Percentiles rank a stretch among this genome's conserved stretches.
Evolutionary conservation across 1,284 basidiomycete genomes (phyloP).

Genomic region (Mycena citricolor): DNA sequence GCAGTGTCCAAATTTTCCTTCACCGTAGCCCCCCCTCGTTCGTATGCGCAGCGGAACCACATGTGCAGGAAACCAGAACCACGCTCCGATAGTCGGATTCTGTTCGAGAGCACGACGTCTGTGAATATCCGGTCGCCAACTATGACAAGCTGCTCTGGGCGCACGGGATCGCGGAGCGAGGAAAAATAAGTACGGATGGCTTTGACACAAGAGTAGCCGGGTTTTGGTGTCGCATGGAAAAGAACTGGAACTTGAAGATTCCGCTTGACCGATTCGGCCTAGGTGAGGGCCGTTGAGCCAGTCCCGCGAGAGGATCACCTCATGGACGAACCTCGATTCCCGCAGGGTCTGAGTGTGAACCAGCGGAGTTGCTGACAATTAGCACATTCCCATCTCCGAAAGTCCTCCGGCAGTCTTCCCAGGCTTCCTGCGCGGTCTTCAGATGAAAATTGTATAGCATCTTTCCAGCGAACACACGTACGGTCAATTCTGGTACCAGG

Average conservation of each 20-base stretch:
- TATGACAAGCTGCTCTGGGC: slow-evolving; percentile 67
- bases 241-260: slow-evolving; percentile 83
- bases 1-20: slow-evolving; percentile 10
- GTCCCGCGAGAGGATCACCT: not conserved
- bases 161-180: slow-evolving; percentile 50
- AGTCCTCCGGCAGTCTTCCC: slow-evolving; percentile 68
- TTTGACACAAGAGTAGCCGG: slow-evolving; percentile 70
- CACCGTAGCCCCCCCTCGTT: slow-evolving; percentile 27
- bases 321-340: slow-evolving; percentile 66
- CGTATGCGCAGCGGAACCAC: slow-evolving; percentile 25
- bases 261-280: slow-evolving; percentile 86
- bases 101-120: slow-evolving; percentile 84
- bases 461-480: slow-evolving; percentile 30
- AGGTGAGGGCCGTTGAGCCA: slow-evolving; percentile 1
- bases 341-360: slow-evolving; percentile 76
- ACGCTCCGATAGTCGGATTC: slow-evolving; percentile 46
- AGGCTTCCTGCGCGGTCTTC: slow-evolving; percentile 59
- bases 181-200: slow-evolving; percentile 67
- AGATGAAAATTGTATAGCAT: not conserved
- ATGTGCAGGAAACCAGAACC: slow-evolving; percentile 18
- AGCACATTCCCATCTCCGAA: slow-evolving; percentile 84
- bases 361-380: slow-evolving; percentile 94
- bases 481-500: slow-evolving; percentile 72
- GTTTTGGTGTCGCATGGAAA: slow-evolving; percentile 75
- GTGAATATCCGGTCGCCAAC: slow-evolving; percentile 93